Evolutionary conservation across 208 protist genomes (phyloP).

Genomic region (Porcisia deanei): DNA sequence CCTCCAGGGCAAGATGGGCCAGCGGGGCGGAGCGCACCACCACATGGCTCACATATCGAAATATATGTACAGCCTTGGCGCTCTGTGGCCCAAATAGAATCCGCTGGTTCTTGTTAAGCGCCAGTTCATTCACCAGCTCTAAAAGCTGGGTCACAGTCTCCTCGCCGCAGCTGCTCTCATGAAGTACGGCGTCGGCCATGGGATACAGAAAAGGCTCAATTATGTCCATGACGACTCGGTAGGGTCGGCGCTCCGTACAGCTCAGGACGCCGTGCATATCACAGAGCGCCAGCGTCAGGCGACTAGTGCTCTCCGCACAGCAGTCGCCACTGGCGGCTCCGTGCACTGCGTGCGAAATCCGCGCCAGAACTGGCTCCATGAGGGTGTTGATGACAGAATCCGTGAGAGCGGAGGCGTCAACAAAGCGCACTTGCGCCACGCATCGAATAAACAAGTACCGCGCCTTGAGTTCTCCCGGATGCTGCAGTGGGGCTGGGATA

Average conservation of each 20-base stretch:
- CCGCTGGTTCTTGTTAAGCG: conserved; percentile 44
- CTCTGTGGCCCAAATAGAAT: conserved; percentile 38
- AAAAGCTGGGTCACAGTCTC: conserved; percentile 25
- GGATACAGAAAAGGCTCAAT: conserved; percentile 30
- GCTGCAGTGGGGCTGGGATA: conserved; percentile 18
- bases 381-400: conserved; percentile 18
- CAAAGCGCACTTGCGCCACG: conserved; percentile 34
- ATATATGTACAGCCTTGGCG: conserved; percentile 25
- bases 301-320: not conserved
- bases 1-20: not conserved
- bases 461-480: conserved; percentile 14
- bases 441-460: conserved; percentile 45
- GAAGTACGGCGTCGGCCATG: conserved; percentile 27
- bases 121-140: conserved; percentile 40
- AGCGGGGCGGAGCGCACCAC: conserved; percentile 20
- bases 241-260: conserved; percentile 35
- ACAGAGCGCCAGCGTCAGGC: conserved; percentile 23
- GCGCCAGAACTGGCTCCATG: conserved; percentile 29
- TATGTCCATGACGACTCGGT: conserved; percentile 37
- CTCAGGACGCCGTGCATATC: conserved; percentile 47
- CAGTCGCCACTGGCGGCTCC: not conserved
- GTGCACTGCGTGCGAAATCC: conserved; percentile 8
- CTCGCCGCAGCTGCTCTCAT: conserved; percentile 11
- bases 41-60: conserved; percentile 29
- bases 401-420: conserved; percentile 20